phyloP scores from a whole-genome alignment of 306 rosid genomes.

The Castanopsis chinensis region DNA sequence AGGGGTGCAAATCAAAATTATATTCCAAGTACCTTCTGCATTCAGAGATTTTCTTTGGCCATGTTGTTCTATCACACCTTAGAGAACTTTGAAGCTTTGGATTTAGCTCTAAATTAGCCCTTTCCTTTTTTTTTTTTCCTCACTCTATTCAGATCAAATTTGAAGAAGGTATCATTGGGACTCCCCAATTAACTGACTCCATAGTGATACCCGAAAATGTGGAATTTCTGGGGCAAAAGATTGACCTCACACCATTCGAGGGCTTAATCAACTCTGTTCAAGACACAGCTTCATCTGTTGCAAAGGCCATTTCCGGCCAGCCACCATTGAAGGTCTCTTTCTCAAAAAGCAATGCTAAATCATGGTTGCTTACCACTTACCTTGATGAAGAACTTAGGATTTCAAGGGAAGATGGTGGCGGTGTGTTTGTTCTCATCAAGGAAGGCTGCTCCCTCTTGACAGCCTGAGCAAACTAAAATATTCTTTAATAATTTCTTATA shows the following conservation, averaged over 20 bases:
- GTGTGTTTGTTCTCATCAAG: constrained; percentile 78
- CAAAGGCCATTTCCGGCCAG: constrained; percentile 60
- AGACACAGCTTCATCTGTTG: constrained; percentile 79
- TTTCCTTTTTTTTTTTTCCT: not conserved
- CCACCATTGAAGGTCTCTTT: constrained; percentile 79
- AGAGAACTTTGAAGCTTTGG: not conserved
- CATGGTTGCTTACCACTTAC: constrained; percentile 84
- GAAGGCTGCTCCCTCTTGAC: constrained; percentile 65
- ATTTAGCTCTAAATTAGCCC: not conserved
- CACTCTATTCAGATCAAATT: constrained; percentile 61
- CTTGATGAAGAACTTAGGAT: constrained; percentile 83
- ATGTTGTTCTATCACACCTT: not conserved
- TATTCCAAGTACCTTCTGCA: not conserved
- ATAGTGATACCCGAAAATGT: constrained; percentile 80
- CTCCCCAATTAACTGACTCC: constrained; percentile 88
- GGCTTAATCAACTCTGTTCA: constrained; percentile 67
- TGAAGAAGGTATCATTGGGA: constrained; percentile 83
- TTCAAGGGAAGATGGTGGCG: constrained; percentile 71
- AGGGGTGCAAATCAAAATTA: not conserved
- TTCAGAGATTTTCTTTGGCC: not conserved
- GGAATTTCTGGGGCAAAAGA: constrained; percentile 75
- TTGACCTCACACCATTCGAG: constrained; percentile 70
- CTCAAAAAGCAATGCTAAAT: constrained; percentile 50
- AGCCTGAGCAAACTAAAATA: constrained; percentile 5
- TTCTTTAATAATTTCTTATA: not conserved